These are phyloP conservation scores for Leishmania amazonensis DNA, from an alignment of 208 protist species.

Conservation along the genomic window DNA sequence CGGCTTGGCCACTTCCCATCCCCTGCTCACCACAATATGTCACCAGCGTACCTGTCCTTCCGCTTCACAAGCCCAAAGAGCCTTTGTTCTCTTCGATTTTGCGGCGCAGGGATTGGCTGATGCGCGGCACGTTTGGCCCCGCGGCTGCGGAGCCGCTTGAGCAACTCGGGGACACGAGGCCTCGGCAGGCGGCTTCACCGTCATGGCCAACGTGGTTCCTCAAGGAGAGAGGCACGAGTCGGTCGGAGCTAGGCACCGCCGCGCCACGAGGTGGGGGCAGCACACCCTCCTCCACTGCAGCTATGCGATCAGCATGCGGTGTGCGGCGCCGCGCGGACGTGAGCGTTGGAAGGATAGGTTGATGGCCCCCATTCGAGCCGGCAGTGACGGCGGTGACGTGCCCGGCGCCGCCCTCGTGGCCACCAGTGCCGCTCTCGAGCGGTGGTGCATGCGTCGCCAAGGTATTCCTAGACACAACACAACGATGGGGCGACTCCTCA, in stretches of 20 bases:
- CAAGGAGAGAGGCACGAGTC: constrained; percentile 26
- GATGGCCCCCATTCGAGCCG: neutral
- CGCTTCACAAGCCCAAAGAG: neutral
- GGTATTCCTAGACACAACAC: neutral
- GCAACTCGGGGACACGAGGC: neutral
- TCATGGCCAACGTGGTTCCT: neutral
- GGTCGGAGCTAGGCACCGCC: constrained; percentile 1
- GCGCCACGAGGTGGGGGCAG: constrained; percentile 1
- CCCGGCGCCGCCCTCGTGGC: neutral
- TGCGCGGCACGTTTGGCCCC: neutral
- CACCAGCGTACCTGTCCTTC: neutral
- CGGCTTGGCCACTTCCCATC: neutral
- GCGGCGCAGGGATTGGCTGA: constrained; percentile 34
- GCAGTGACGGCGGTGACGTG: neutral
- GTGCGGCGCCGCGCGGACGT: neutral
- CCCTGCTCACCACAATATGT: neutral
- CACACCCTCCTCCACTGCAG: neutral
- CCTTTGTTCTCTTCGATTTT: constrained; percentile 44
- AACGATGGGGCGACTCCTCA: neutral
- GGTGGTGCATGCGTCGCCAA: neutral
- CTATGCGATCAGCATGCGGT: neutral
- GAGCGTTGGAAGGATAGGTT: neutral
- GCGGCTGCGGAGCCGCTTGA: neutral
- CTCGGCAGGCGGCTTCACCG: neutral
- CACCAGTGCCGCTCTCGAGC: neutral